These are phyloP conservation scores for Cladosporium sp. DNA, from an alignment of 2,329 filamentous ascomycete species.

Conservation along the genomic window DNA sequence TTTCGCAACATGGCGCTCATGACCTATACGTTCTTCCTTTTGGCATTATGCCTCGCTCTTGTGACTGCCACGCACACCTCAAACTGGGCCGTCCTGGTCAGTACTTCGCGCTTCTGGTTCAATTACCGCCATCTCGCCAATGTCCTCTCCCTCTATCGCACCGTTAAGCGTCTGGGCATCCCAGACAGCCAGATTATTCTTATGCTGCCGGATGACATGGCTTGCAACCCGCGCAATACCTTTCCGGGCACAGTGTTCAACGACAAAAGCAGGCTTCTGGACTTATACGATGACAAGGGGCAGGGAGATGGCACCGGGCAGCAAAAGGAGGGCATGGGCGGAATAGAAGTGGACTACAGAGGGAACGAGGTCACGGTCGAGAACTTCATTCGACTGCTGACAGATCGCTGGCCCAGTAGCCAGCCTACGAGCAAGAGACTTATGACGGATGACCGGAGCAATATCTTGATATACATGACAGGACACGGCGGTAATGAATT, in stretches of 20 bases:
- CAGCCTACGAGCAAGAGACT: slow-evolving; percentile 92
- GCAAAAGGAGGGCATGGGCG: slow-evolving; percentile 27
- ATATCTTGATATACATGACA: slow-evolving; percentile 98
- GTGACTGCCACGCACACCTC: slow-evolving; percentile 76
- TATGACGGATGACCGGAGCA: slow-evolving; percentile 90
- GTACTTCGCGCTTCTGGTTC: slow-evolving; percentile 99
- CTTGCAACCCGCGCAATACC: slow-evolving; percentile 96
- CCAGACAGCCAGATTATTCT: slow-evolving; percentile 98
- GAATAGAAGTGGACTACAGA: slow-evolving; percentile 93
- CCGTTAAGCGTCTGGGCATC: slow-evolving; percentile 94
- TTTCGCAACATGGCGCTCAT: slow-evolving; percentile 1
- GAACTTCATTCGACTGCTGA: slow-evolving; percentile 94
- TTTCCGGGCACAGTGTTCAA: slow-evolving; percentile 98
- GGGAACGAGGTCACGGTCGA: slow-evolving; percentile 98
- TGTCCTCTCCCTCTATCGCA: slow-evolving; percentile 93
- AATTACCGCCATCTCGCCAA: slow-evolving; percentile 99
- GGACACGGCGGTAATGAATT: slow-evolving; percentile 98
- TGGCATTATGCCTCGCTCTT: slow-evolving; percentile 29
- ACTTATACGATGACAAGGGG: slow-evolving; percentile 77
- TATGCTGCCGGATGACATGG: slow-evolving; percentile 99
- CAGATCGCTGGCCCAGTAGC: slow-evolving; percentile 88
- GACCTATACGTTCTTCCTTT: slow-evolving; percentile 14
- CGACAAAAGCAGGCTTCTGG: slow-evolving; percentile 90
- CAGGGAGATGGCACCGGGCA: slow-evolving; percentile 17
- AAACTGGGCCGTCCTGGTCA: slow-evolving; percentile 99